phyloP scores from a whole-genome alignment of 768 basidiomycete species.

The Suillus weaverae region DNA sequence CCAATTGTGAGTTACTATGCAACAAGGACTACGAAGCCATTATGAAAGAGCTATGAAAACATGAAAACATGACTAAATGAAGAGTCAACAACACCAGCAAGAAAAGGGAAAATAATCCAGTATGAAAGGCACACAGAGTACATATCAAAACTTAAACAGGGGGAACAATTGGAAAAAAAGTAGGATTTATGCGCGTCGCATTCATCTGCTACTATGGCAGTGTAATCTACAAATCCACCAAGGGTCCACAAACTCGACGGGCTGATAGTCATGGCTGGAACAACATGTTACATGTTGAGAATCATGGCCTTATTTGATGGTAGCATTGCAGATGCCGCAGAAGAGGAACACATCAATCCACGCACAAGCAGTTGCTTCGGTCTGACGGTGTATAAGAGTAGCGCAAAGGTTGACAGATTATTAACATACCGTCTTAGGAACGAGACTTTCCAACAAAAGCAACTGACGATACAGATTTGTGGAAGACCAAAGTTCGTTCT shows the following conservation, averaged over 20 bases:
- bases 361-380: background rate
- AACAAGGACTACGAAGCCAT: no score
- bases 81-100: no score
- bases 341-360: background rate
- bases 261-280: background rate
- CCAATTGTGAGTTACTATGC: no score
- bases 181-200: background rate
- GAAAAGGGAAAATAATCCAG: no score
- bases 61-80: no score
- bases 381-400: background rate
- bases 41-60: no score
- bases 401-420: background rate
- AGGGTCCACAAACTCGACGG: background rate
- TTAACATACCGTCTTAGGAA: background rate
- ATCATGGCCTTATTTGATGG: background rate
- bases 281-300: background rate
- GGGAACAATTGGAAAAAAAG: no score
- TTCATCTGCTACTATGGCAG: background rate
- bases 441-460: background rate
- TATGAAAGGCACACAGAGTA: no score
- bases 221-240: background rate
- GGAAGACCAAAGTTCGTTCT: background rate
- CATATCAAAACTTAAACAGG: no score
- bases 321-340: background rate
- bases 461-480: background rate